Evolutionary conservation across 495 filamentous ascomycete species (phyloP).

Genomic region (Podospora sp.): DNA sequence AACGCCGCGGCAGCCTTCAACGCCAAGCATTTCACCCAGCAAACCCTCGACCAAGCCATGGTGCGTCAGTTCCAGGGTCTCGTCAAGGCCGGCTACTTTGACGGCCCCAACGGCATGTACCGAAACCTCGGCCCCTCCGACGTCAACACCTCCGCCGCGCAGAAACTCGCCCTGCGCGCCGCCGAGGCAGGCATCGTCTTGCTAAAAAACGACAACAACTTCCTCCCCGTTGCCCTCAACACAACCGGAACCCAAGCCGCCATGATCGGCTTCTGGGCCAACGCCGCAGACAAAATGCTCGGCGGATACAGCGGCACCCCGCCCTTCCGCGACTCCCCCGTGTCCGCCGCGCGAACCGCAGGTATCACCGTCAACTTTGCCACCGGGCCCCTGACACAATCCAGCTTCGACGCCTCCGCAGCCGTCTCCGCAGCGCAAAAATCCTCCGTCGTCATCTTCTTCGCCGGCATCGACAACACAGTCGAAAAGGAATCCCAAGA

Average conservation of each 20-base stretch:
- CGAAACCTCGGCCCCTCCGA: constrained; percentile 19
- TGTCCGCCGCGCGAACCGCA: constrained; percentile 38
- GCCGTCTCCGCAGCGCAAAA: constrained; percentile 40
- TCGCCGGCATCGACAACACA: constrained; percentile 48
- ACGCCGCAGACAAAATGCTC: constrained; percentile 35
- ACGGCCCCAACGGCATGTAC: constrained; percentile 10
- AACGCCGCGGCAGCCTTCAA: constrained; percentile 24
- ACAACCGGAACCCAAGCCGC: constrained; percentile 28
- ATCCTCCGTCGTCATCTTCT: constrained; percentile 48
- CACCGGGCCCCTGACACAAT: constrained; percentile 42
- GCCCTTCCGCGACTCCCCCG: constrained; percentile 35
- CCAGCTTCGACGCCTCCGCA: constrained; percentile 57
- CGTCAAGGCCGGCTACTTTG: constrained; percentile 43
- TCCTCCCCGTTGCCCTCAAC: constrained; percentile 33
- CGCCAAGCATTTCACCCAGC: constrained; percentile 10
- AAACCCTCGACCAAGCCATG: constrained; percentile 24
- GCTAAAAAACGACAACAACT: constrained; percentile 38
- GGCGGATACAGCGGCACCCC: constrained; percentile 46
- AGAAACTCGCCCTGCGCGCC: constrained; percentile 35
- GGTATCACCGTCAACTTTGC: constrained; percentile 32
- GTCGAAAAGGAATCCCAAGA: constrained; percentile 48
- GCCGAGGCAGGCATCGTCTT: constrained; percentile 36
- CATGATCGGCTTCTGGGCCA: constrained; percentile 45
- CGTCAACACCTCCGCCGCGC: constrained; percentile 23
- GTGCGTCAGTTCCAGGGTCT: constrained; percentile 42